Evolutionary conservation across 148 eudicot genomes (phyloP).

Genomic region (Camellia sinensis): DNA sequence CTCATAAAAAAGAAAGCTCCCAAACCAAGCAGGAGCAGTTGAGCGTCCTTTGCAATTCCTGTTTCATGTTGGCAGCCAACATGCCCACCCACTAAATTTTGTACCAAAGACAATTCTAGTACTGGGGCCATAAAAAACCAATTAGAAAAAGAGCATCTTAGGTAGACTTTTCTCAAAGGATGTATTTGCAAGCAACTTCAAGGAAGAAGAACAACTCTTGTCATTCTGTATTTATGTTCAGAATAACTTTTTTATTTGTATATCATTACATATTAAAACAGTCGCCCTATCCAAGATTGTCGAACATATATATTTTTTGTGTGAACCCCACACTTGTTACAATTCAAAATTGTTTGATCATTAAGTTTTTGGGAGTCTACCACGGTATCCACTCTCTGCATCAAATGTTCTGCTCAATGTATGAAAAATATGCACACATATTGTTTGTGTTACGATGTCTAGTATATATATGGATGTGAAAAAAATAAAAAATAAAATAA

Average conservation of each 20-base stretch:
- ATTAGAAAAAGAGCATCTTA: not conserved
- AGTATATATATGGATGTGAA: no score
- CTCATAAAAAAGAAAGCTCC: not conserved
- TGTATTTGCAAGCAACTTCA: constrained; percentile 13
- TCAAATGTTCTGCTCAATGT: no score
- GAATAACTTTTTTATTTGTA: no score
- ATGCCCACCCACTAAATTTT: not conserved
- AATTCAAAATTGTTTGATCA: no score
- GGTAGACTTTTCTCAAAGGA: not conserved
- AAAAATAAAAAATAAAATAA: no score
- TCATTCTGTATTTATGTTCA: no score
- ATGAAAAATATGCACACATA: no score
- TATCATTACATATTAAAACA: no score
- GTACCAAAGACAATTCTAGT: not conserved
- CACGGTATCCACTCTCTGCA: no score
- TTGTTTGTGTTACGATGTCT: no score
- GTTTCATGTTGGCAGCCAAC: not conserved
- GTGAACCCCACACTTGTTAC: no score
- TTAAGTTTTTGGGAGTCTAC: no score
- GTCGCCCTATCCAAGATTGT: not conserved
- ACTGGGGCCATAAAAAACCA: not conserved
- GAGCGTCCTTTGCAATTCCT: not conserved
- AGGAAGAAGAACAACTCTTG: not conserved
- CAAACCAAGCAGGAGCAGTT: not conserved
- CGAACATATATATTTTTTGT: not conserved